Evolutionary conservation across 805 yeast genomes (phyloP), one percentile per base, ranked within the genome.

Genomic region (Starmerella bombicola): DNA sequence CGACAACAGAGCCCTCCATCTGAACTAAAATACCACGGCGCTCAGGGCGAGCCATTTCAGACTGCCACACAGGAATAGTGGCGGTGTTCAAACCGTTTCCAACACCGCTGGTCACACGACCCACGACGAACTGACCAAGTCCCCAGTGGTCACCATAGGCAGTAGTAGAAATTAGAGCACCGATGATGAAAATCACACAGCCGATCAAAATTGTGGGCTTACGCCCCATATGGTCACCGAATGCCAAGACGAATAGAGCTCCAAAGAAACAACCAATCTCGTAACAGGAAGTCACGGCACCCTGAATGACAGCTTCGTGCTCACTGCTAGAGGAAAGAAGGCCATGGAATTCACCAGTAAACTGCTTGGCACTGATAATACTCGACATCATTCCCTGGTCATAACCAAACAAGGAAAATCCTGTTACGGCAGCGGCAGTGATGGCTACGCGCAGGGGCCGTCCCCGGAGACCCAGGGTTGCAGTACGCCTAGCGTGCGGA

Each of bases 21-120:
- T 72, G 71, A 41, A 79, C 83, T 49, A 78, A 62, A 48, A 69
- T 64, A 51, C 88, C 88, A 65, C 86, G 73, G 46, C 65, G 67
- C 46, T 70, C 73, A 9, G 83, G 71, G 44, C 70, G 71, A 31
- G 85, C 71, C 60, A 76, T 70, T 60, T 81, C 93, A 1, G 88
- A 70, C 57, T 78, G 86, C 75, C 81, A 81, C 47, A 78, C 77
- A 12, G 93, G 93, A 42, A 79, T 78, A 25, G 85, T 77, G n/a
- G 85, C 74, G 13, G 86, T 78, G 56, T 74, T 73, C 56, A 79
- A 59, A 46, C 91, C 91, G 47, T 76, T 78, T 53, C 88, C 93
- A 35, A 79, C 50, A 50, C 93, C 85, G 16, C 81, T 73, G 25
- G 76, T 55, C 35, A 77, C 74, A 65, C 93, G 72, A 19, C 82